phyloP scores from a whole-genome alignment of 2,329 filamentous ascomycete species.

The Apiospora arundinis region DNA sequence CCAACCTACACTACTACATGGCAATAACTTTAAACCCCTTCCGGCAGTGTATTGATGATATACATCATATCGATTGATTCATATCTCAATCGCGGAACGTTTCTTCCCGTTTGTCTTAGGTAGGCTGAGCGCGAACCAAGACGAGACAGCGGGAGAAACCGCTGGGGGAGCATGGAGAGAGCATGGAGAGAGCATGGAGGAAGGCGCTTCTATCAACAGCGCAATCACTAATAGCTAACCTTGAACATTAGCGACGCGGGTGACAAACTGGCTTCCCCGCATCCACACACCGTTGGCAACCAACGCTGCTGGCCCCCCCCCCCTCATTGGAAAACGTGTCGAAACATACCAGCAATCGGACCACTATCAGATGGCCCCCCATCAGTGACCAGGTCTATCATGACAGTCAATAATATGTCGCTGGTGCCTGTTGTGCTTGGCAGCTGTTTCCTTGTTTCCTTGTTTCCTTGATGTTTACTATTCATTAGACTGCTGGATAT shows the following conservation, averaged over 20 bases:
- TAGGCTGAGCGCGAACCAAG: neutral
- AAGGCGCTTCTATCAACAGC: neutral
- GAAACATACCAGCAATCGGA: neutral
- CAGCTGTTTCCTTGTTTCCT: neutral
- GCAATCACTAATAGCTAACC: no score
- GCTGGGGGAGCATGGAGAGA: neutral
- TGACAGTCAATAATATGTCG: neutral
- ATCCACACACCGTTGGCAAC: neutral
- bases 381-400: neutral
- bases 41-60: no score
- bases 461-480: neutral
- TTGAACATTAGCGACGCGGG: neutral
- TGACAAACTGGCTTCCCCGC: neutral
- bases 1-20: neutral
- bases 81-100: neutral
- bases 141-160: neutral
- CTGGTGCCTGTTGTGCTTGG: neutral
- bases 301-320: neutral
- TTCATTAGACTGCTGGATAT: neutral
- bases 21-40: neutral
- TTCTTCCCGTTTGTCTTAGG: neutral
- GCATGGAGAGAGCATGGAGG: neutral
- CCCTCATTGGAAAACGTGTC: slow-evolving; percentile 2
- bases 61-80: neutral
- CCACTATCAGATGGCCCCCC: neutral